Evolutionary conservation across 768 basidiomycete species (phyloP).

Genomic region (Rhizopogon sp.): DNA sequence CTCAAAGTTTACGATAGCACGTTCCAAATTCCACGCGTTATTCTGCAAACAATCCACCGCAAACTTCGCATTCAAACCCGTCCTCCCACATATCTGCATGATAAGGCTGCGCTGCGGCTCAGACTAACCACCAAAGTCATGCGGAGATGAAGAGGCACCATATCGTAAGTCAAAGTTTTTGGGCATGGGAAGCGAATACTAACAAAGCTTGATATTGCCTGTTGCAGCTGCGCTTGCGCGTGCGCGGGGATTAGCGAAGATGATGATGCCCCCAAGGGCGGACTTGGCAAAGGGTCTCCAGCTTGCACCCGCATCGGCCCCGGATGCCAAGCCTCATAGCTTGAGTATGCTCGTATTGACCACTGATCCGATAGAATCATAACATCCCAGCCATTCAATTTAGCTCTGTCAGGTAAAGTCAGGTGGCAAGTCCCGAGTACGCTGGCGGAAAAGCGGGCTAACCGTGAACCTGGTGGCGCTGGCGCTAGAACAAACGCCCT

Average conservation of each 20-base stretch:
- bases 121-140: constrained; percentile 37
- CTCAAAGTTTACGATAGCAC: constrained; percentile 82
- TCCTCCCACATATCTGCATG: constrained; percentile 63
- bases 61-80: constrained; percentile 74
- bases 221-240: constrained; percentile 36
- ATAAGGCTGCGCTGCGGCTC: constrained; percentile 69
- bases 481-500: constrained; percentile 85
- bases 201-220: constrained; percentile 54
- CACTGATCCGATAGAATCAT: constrained; percentile 86
- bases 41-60: constrained; percentile 81
- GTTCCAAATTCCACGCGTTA: constrained; percentile 80
- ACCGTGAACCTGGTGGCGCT: constrained; percentile 80
- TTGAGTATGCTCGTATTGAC: constrained; percentile 80
- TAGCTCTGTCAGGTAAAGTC: constrained; percentile 48
- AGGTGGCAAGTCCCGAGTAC: constrained; percentile 7
- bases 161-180: constrained; percentile 10
- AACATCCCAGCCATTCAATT: constrained; percentile 83
- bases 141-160: constrained; percentile 5
- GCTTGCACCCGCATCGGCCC: constrained; percentile 75
- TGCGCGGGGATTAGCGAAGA: constrained; percentile 27
- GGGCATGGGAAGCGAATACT: constrained; percentile 23
- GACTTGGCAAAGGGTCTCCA: constrained; percentile 21
- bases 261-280: constrained; percentile 15
- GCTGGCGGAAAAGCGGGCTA: constrained; percentile 27
- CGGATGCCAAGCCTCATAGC: constrained; percentile 71